Evolutionary conservation across 2,329 filamentous ascomycete genomes (phyloP).

Genomic region (Aspergillus pseudoterreus): DNA sequence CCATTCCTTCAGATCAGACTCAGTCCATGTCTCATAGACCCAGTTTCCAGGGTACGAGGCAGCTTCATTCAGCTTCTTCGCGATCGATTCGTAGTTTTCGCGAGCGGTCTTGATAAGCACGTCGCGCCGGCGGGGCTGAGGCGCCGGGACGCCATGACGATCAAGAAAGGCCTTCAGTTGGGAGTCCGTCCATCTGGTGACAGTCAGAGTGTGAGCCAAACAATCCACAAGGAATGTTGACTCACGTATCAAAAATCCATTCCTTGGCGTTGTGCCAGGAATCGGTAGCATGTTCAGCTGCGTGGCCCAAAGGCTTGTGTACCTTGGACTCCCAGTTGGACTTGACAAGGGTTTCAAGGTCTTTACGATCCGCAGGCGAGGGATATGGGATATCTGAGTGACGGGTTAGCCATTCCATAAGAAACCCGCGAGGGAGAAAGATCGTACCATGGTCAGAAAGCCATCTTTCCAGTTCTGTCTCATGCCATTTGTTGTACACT

Average conservation of each 20-base stretch:
- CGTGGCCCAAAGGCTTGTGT: conserved; percentile 69
- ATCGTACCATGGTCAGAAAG: conserved; percentile 70
- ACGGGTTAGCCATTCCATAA: conserved; percentile 1
- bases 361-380: conserved; percentile 84
- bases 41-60: conserved; percentile 88
- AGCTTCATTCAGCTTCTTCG: conserved; percentile 73
- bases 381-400: conserved; percentile 72
- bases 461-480: conserved; percentile 97
- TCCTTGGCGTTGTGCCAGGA: conserved; percentile 72
- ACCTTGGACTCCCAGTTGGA: conserved; percentile 82
- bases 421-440: background rate
- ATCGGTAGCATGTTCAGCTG: conserved; percentile 69
- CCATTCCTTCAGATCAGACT: conserved; percentile 92
- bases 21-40: conserved; percentile 87
- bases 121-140: conserved; percentile 83
- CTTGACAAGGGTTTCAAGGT: conserved; percentile 86
- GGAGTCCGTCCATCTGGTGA: conserved; percentile 78
- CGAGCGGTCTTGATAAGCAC: conserved; percentile 73
- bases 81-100: conserved; percentile 73
- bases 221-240: background rate
- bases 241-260: conserved; percentile 84
- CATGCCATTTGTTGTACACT: conserved; percentile 99
- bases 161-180: conserved; percentile 92
- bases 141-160: conserved; percentile 78
- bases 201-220: background rate